Evolutionary conservation across 2,329 filamentous ascomycete species (phyloP).

Genomic region (Ascosphaera aggregata): DNA sequence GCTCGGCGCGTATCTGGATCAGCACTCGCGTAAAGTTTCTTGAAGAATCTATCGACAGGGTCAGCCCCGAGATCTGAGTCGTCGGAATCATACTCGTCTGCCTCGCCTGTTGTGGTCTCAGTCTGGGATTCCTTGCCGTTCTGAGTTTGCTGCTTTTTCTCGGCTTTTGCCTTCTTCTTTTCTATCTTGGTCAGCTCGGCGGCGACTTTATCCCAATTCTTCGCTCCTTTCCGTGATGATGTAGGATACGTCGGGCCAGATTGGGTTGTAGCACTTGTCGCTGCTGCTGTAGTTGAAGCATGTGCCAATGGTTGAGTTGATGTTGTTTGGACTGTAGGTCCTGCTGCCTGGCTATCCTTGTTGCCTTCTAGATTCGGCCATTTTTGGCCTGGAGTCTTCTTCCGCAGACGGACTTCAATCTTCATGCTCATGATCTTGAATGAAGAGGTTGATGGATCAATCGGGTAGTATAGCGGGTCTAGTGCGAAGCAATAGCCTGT

Average conservation of each 20-base stretch:
- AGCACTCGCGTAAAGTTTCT: conserved; percentile 57
- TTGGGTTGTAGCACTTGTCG: conserved; percentile 6
- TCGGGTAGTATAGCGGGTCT: conserved; percentile 40
- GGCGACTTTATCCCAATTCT: conserved; percentile 75
- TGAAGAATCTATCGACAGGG: conserved; percentile 66
- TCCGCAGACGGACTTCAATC: conserved; percentile 52
- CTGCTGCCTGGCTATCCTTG: conserved; percentile 3
- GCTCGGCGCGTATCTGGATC: conserved; percentile 63
- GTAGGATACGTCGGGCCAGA: conserved; percentile 51
- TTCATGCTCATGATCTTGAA: conserved; percentile 51
- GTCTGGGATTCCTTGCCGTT: conserved; percentile 8
- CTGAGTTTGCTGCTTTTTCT: conserved; percentile 8
- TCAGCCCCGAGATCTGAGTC: conserved; percentile 33
- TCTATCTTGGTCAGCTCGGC: conserved; percentile 23
- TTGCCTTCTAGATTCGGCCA: conserved; percentile 38
- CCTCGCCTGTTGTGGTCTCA: conserved; percentile 9
- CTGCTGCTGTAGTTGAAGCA: conserved; percentile 5
- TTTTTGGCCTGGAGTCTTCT: conserved; percentile 39
- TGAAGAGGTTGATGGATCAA: conserved; percentile 37
- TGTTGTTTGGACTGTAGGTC: conserved; percentile 3
- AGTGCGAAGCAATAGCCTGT: conserved; percentile 36
- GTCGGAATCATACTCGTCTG: conserved; percentile 22
- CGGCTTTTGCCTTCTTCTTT: conserved; percentile 10
- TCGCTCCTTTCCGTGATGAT: conserved; percentile 59
- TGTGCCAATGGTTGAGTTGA: conserved; percentile 7